Conservation (phyloP, 2,329 filamentous ascomycete species). For the Clarireedia sp. region DNA sequence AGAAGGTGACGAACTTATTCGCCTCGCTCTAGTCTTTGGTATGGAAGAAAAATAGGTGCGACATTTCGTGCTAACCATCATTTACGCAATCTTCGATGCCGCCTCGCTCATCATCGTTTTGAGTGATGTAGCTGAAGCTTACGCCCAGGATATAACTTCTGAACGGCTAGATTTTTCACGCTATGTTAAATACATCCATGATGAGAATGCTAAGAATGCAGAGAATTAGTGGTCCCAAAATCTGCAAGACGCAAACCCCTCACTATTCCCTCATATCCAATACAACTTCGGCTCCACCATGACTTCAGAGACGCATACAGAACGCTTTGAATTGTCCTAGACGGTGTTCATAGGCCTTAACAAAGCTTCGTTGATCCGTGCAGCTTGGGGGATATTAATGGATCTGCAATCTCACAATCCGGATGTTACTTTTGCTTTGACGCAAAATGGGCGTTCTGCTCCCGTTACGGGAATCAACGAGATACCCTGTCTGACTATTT, state of each 20-base stretch:
- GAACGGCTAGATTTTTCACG: background rate
- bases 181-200: background rate
- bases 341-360: slow-evolving; percentile 14
- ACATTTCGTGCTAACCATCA: background rate
- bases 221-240: background rate
- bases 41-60: background rate
- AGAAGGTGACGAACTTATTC: background rate
- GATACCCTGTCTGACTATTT: slow-evolving; percentile 37
- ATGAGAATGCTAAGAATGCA: background rate
- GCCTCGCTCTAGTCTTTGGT: background rate
- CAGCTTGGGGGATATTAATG: slow-evolving; percentile 34
- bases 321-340: background rate
- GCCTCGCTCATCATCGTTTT: slow-evolving; percentile 9
- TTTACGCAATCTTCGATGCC: slow-evolving; percentile 1
- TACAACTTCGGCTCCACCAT: background rate
- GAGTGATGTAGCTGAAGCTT: slow-evolving; percentile 12
- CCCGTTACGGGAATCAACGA: slow-evolving; percentile 33
- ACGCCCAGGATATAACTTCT: background rate
- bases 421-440: slow-evolving; percentile 36
- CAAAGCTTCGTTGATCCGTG: background rate
- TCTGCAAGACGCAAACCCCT: background rate
- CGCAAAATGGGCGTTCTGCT: slow-evolving; percentile 34
- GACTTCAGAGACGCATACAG: background rate
- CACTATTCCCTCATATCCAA: background rate
- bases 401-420: slow-evolving; percentile 31